Base-by-base conservation (phyloP, 106 monocot genomes). In the Dendrobium huoshanense region DNA sequence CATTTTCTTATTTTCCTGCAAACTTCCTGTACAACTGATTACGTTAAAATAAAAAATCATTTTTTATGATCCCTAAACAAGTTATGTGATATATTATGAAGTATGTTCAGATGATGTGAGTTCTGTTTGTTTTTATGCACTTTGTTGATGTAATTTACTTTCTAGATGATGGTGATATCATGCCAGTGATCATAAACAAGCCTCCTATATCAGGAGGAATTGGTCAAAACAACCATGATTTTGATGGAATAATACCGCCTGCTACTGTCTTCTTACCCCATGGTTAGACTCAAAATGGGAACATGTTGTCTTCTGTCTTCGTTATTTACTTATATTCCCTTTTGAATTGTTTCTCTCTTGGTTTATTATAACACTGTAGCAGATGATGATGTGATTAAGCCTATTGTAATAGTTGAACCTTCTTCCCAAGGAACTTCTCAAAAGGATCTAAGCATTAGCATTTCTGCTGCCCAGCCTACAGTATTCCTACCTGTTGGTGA, bases 401-500 rank as follows among this genome's bases (percentile, higher is more conserved):
- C 74, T 42, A 44, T 42, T n/a, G 74, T 41, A 19, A 44, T 43
- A 22, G 42, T 74, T 74, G 74, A 70, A 70, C 37, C 70, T 70
- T 37, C 70, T 70, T 37, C 70, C 11, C 70, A 70, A 33, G 37
- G 70, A 70, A 37, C 43, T 74, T 74, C 74, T 74, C 74, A 74
- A 74, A 42, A 41, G 41, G 74, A 44, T 18, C 19, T 42, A 44
- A 74, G 20, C 15, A 20, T 74, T 42, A 44, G 20, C n/a, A 44
- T 74, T 74, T 74, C 74, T 42, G 17, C 74, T 44, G 17, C 43
- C 19, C 41, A 4, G 11, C 19, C 43, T 41, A 74, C 74, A 5
- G 43, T 74, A 20, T 5, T 41, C 0, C 19, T 74, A 7, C 74
- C 74, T 7, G 74, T 19, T 19, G 74, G 74, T 41, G 74, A 74